A percentile compares a stretch with the other conserved stretches of the same genome.
These are phyloP conservation scores for Gnaphalium uliginosum DNA, from an alignment of 129 eudicot species.

Conservation along the genomic window DNA sequence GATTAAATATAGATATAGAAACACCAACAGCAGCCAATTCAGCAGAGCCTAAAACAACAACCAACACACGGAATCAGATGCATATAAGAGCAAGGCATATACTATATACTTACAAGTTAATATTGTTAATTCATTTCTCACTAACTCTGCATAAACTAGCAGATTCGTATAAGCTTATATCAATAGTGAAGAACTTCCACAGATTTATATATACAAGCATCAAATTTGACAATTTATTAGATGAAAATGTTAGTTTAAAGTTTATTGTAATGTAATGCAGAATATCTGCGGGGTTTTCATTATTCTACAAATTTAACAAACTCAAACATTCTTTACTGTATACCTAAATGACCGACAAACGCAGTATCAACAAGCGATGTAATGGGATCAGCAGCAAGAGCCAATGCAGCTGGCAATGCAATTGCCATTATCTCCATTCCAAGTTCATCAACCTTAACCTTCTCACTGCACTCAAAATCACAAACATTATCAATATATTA, in stretches of 20 bases:
- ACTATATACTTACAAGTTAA: too few relatives aligned
- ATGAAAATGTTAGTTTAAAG: not conserved
- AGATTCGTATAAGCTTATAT: not conserved
- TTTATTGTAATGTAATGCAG: too few relatives aligned
- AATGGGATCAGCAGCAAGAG: constrained; percentile 92
- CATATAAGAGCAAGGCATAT: constrained; percentile 5
- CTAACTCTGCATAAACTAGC: not conserved
- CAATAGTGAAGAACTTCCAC: not conserved
- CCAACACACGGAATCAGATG: constrained; percentile 14
- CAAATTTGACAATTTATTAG: not conserved
- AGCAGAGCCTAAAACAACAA: constrained; percentile 62
- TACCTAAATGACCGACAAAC: constrained; percentile 90
- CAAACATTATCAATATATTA: not conserved
- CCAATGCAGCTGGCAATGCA: constrained; percentile 91
- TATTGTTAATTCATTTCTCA: too few relatives aligned
- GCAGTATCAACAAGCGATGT: constrained; percentile 88
- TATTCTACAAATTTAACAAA: not conserved
- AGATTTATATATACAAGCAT: not conserved
- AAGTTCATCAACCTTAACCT: constrained; percentile 57
- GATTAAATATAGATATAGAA: constrained; percentile 86
- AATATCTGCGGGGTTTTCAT: too few relatives aligned
- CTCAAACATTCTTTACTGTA: not conserved
- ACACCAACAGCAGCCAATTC: constrained; percentile 99
- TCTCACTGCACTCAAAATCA: constrained; percentile 41
- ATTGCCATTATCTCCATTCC: constrained; percentile 81